These are phyloP conservation scores for Castanea sativa DNA, from an alignment of 306 rosid species.

Conservation along the genomic window DNA sequence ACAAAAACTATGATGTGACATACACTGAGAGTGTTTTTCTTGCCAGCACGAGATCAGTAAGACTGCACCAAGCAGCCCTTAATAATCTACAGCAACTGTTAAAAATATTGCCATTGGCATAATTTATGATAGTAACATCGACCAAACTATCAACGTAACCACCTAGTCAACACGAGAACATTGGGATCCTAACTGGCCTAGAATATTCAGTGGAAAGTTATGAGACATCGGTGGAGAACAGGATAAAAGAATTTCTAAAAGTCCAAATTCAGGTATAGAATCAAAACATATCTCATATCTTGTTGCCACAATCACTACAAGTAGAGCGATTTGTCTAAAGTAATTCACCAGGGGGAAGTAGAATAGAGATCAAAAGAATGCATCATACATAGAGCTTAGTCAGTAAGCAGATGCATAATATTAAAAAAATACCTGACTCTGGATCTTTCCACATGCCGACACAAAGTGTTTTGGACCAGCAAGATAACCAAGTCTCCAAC, in stretches of 20 bases:
- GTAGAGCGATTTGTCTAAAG: not conserved
- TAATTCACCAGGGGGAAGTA: conserved; percentile 3
- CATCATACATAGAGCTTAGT: not conserved
- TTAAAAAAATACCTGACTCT: conserved; percentile 76
- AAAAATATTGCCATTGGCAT: not conserved
- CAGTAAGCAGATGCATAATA: conserved; percentile 2
- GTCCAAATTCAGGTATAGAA: conserved; percentile 9
- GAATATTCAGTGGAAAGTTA: not conserved
- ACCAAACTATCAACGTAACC: not conserved
- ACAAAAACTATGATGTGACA: not conserved
- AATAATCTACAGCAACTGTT: not conserved
- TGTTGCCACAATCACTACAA: not conserved
- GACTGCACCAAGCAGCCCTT: not conserved
- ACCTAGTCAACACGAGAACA: not conserved
- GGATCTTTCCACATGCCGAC: conserved; percentile 78
- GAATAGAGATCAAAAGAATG: conserved; percentile 7
- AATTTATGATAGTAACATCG: not conserved
- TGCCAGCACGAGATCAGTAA: not conserved
- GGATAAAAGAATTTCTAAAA: not conserved
- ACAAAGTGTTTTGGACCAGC: conserved; percentile 96
- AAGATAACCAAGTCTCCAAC: conserved; percentile 96
- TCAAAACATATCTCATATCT: not conserved
- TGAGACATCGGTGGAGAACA: not conserved
- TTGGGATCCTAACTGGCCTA: not conserved
- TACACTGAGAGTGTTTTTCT: not conserved